These are phyloP conservation scores for Fusarium chaquense DNA, from an alignment of 2,329 filamentous ascomycete species.

Conservation along the genomic window DNA sequence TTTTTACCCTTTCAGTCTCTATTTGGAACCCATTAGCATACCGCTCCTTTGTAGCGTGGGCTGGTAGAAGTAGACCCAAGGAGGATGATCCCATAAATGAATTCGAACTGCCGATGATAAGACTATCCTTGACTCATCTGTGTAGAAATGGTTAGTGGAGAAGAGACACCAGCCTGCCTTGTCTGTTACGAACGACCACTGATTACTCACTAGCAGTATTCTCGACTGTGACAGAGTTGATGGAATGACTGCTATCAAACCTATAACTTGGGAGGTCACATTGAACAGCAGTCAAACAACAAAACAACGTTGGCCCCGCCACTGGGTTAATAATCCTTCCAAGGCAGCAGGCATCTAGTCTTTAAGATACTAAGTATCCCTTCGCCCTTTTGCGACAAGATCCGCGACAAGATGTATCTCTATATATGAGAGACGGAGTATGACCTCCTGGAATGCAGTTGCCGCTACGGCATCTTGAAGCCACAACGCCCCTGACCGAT, in stretches of 20 bases:
- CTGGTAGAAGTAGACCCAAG: constrained; percentile 4
- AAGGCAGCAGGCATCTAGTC: background rate
- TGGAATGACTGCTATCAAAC: background rate
- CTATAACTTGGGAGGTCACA: background rate
- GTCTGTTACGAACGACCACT: background rate
- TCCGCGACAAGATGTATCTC: constrained; percentile 1
- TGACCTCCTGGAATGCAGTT: background rate
- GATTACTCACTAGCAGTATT: background rate
- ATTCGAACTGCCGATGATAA: constrained; percentile 13
- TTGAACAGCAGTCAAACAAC: background rate
- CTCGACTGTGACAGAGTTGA: background rate
- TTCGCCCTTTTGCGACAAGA: background rate
- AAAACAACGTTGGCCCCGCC: background rate
- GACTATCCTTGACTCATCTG: constrained; percentile 1
- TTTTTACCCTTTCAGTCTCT: background rate
- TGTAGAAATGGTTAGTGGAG: background rate
- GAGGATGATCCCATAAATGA: background rate
- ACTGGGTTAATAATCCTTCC: background rate
- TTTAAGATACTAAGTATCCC: background rate
- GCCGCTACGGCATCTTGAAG: background rate
- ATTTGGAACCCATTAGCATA: background rate
- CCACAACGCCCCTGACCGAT: background rate
- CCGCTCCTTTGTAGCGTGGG: constrained; percentile 15
- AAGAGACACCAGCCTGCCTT: constrained; percentile 20
- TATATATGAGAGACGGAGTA: background rate